phyloP scores from a whole-genome alignment of 2,329 filamentous ascomycete species.

The Berkeleyomyces basicola region DNA sequence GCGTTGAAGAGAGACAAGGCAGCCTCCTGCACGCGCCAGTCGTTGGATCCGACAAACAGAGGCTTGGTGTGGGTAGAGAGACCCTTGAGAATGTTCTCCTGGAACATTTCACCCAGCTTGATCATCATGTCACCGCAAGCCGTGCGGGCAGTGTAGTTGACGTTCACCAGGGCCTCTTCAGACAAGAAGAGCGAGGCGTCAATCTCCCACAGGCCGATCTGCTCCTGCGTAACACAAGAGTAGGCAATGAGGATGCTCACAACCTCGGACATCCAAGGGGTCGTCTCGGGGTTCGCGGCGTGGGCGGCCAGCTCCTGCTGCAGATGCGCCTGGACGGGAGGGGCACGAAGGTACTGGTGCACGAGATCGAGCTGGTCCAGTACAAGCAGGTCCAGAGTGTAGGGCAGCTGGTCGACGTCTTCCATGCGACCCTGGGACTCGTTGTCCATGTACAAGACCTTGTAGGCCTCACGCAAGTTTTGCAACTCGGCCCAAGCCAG shows the following conservation, averaged over 20 bases:
- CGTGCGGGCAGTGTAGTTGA: constrained; percentile 88
- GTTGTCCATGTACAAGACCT: constrained; percentile 69
- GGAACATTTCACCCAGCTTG: constrained; percentile 83
- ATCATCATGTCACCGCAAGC: constrained; percentile 85
- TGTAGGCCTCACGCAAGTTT: constrained; percentile 54
- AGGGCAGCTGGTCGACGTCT: constrained; percentile 80
- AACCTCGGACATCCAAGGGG: constrained; percentile 72
- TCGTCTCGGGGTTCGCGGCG: constrained; percentile 37
- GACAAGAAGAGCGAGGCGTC: constrained; percentile 91
- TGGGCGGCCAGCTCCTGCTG: constrained; percentile 55
- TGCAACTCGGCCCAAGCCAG: constrained; percentile 80
- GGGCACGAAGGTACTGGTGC: constrained; percentile 75
- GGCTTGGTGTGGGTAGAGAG: constrained; percentile 60
- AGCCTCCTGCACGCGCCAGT: constrained; percentile 57
- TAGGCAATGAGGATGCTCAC: constrained; percentile 75
- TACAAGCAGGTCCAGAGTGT: constrained; percentile 84
- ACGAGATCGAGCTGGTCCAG: constrained; percentile 91
- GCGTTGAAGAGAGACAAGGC: constrained; percentile 74
- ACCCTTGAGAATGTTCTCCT: constrained; percentile 57
- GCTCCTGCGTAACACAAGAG: constrained; percentile 78
- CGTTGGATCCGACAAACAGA: constrained; percentile 44
- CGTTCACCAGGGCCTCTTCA: constrained; percentile 85
- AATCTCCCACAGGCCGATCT: constrained; percentile 90
- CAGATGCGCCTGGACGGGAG: constrained; percentile 79
- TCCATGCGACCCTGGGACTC: constrained; percentile 78